These are phyloP conservation scores for Arthromyces matolae DNA, from an alignment of 768 basidiomycete species.

Conservation along the genomic window DNA sequence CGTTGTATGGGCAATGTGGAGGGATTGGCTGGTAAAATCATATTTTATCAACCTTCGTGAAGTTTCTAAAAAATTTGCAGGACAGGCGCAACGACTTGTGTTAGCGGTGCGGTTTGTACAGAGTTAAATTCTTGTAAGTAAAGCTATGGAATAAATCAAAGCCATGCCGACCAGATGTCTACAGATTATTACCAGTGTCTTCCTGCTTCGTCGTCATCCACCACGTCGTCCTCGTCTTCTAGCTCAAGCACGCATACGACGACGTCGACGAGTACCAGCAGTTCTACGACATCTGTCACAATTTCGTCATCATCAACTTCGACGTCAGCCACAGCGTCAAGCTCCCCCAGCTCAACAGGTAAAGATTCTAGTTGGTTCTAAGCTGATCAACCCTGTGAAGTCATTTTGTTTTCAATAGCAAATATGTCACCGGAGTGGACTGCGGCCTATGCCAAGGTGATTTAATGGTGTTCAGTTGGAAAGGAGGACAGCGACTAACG, in stretches of 20 bases:
- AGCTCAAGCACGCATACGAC: constrained; percentile 23
- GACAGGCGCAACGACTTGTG: constrained; percentile 49
- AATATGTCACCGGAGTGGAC: constrained; percentile 50
- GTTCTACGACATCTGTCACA: too few species aligned
- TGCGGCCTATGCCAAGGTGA: constrained; percentile 50
- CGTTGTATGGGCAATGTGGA: constrained; percentile 45
- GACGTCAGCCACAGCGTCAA: constrained; percentile 24
- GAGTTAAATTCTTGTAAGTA: constrained; percentile 40
- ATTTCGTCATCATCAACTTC: constrained; percentile 20
- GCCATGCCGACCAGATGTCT: not conserved
- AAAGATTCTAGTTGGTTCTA: constrained; percentile 16
- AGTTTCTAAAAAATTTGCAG: constrained; percentile 21
- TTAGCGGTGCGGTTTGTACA: constrained; percentile 41
- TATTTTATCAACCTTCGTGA: not conserved
- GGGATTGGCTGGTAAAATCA: constrained; percentile 49
- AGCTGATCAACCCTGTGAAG: not conserved
- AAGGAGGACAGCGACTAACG: not conserved
- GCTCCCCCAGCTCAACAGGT: constrained; percentile 18
- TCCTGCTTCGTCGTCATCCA: constrained; percentile 30
- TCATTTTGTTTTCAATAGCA: constrained; percentile 17
- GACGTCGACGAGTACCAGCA: constrained; percentile 8
- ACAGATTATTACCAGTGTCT: constrained; percentile 51
- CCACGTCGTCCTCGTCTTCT: not conserved
- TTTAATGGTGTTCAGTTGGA: not conserved
- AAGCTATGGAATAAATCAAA: not conserved